These are phyloP conservation scores for Coccinonectria pachysandricola DNA, from an alignment of 2,329 filamentous ascomycete species.

Conservation along the genomic window DNA sequence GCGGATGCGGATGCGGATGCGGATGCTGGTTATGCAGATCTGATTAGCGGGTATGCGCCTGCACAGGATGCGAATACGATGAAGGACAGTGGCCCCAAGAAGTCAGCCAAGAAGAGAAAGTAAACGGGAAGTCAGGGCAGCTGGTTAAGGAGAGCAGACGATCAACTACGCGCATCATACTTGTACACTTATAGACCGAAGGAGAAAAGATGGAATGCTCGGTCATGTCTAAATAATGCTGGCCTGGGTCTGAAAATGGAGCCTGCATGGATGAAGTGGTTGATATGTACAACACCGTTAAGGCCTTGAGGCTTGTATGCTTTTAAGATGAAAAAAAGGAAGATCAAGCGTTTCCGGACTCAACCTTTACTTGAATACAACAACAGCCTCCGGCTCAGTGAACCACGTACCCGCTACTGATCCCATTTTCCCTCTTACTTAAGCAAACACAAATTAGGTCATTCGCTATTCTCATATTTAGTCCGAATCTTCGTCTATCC, in stretches of 20 bases:
- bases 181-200: no score
- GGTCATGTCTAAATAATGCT: constrained; percentile 13
- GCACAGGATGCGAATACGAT: constrained; percentile 24
- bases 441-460: constrained; percentile 8
- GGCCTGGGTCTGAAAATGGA: constrained; percentile 5
- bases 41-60: constrained; percentile 40
- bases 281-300: constrained; percentile 26
- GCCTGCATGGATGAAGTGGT: constrained; percentile 14
- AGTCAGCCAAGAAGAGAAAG: constrained; percentile 38
- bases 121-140: constrained; percentile 18
- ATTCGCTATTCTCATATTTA: constrained; percentile 27
- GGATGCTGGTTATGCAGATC: constrained; percentile 27
- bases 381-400: constrained; percentile 8
- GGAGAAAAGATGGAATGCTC: no score
- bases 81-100: constrained; percentile 29
- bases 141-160: no score
- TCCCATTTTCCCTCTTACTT: constrained; percentile 5
- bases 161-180: no score
- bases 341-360: constrained; percentile 18
- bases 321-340: constrained; percentile 24
- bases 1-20: constrained; percentile 17
- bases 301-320: constrained; percentile 24
- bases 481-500: constrained; percentile 51
- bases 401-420: no score
- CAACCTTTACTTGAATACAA: constrained; percentile 13